phyloP scores from a whole-genome alignment of 495 filamentous ascomycete species.

The Lepidopterella palustris region DNA sequence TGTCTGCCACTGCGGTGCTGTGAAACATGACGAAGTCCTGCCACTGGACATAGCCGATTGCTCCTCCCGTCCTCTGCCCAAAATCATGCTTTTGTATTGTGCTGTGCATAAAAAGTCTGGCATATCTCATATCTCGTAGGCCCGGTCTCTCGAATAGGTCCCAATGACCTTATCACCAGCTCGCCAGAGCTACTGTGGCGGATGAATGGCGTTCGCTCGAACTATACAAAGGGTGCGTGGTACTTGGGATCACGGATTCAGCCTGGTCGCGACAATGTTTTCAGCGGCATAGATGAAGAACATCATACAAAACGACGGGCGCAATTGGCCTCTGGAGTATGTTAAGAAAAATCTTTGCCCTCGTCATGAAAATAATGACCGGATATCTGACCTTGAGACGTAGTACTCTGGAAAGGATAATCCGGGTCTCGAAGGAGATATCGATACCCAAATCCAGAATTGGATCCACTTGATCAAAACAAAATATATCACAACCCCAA shows the following conservation, averaged over 20 bases:
- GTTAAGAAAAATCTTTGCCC: background rate
- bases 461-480: slow-evolving; percentile 12
- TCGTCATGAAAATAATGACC: background rate
- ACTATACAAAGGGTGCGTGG: slow-evolving; percentile 16
- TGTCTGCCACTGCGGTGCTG: background rate
- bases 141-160: slow-evolving; percentile 24
- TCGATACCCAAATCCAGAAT: slow-evolving; percentile 16
- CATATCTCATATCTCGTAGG: slow-evolving; percentile 7
- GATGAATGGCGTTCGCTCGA: slow-evolving; percentile 20
- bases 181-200: slow-evolving; percentile 26
- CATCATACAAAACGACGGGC: slow-evolving; percentile 16
- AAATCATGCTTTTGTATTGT: background rate
- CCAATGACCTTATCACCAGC: slow-evolving; percentile 26
- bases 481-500: slow-evolving; percentile 30
- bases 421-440: slow-evolving; percentile 9
- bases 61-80: background rate
- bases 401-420: slow-evolving; percentile 20
- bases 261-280: slow-evolving; percentile 19
- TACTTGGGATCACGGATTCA: slow-evolving; percentile 16
- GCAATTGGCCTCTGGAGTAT: slow-evolving; percentile 20
- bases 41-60: background rate
- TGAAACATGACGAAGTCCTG: background rate
- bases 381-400: background rate
- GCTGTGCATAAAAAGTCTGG: background rate
- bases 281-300: slow-evolving; percentile 19